phyloP scores from a whole-genome alignment of 345 rosid genomes.

The Aegle marmelos region DNA sequence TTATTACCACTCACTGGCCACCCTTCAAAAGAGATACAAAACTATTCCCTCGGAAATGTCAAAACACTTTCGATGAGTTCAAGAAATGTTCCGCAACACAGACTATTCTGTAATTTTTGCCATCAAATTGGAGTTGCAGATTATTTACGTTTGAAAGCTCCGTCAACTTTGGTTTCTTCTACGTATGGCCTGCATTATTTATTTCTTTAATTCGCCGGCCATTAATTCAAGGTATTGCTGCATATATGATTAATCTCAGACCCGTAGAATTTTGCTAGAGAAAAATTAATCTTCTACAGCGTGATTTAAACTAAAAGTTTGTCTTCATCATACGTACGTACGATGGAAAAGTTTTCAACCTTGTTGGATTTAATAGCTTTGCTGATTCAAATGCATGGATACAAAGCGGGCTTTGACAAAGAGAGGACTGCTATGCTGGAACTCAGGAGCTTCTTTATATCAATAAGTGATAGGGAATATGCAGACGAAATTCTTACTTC shows the following conservation, averaged over 20 bases:
- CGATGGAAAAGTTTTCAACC: neutral
- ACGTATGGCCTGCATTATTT: too few relatives aligned
- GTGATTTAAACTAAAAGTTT: neutral
- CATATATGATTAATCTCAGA: neutral
- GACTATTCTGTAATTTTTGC: too few relatives aligned
- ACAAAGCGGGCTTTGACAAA: neutral
- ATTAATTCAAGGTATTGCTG: neutral
- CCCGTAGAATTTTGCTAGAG: neutral
- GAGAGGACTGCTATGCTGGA: conserved; percentile 22
- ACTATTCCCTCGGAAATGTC: too few relatives aligned
- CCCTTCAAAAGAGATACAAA: too few relatives aligned
- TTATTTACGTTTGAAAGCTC: too few relatives aligned
- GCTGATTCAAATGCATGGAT: neutral
- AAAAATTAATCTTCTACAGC: neutral
- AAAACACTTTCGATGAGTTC: too few relatives aligned
- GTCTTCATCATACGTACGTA: neutral
- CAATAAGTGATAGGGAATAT: neutral
- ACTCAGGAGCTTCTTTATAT: conserved; percentile 11
- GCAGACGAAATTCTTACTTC: neutral
- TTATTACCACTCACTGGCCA: too few relatives aligned
- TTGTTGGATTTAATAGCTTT: neutral
- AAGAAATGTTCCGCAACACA: too few relatives aligned
- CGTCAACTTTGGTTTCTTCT: too few relatives aligned
- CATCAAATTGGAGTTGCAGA: too few relatives aligned
- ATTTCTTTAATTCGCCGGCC: neutral